Evolutionary conservation across 441 rosid genomes (phyloP), one percentile per base, ranked within the genome.

Genomic region (Erodium moschatum): DNA sequence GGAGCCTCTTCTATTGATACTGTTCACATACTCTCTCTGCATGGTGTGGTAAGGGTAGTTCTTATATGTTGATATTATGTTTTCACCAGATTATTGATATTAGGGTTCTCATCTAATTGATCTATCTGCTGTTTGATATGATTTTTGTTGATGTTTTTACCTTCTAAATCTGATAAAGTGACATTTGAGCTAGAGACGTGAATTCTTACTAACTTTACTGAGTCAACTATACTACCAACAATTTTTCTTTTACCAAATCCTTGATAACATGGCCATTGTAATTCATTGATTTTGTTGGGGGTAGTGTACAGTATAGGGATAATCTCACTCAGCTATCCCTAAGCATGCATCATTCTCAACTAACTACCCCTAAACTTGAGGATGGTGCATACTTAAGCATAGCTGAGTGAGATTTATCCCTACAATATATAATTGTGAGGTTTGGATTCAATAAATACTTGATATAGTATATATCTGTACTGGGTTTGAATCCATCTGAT

Each of bases 1-100:
- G 88, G 86, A 71, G 87, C 75, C 67, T 85, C 88, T 52, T 75
- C 83, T 7, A 16, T 84, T 61, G 92, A 87, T 13, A 76, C 79
- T 68, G 86, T 83, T 21, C 92, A 84, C 68, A 79, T 85, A 68
- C 87, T 87, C 66, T 81, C 90, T 58, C 74, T 87, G 78, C 89
- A 87, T 74, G 92, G 90, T 7, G 76, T 82, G 82, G 92, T 87
- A 80, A 81, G 89, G 81, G 65, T 73, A 31, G 35, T 68, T n/a
- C 68, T 68, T 21, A 12, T 2, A 24, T 21, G 6, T 29, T 38
- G 6, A 16, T 15, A 52, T 52, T 52, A 52, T 52, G 19, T 52
- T 52, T 52, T 52, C 60, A 24, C 60, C 54, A 27, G 67, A 67
- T 46, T 69, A 67, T 74, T 71, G 33, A 64, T 38, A 38, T 38